Percentiles rank a stretch among this genome's conserved stretches.
These are phyloP conservation scores for Stachybotrys echinatus DNA, from an alignment of 2,329 filamentous ascomycete genomes.

Conservation along the genomic window DNA sequence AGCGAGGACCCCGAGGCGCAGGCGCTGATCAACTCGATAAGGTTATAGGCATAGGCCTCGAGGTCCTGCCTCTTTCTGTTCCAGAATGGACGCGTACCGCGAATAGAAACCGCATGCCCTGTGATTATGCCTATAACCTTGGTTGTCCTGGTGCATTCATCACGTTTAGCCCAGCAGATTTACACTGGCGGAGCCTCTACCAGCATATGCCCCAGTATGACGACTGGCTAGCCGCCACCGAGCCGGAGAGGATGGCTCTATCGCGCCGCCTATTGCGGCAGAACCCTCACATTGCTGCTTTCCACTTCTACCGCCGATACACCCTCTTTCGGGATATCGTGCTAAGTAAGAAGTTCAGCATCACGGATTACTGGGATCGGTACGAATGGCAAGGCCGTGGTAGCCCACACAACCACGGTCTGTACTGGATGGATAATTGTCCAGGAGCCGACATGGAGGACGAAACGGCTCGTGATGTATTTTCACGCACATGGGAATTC, in stretches of 20 bases:
- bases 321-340: conserved; percentile 2
- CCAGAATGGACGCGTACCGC: conserved; percentile 2
- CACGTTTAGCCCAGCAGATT: neutral
- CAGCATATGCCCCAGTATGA: conserved; percentile 4
- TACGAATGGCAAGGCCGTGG: conserved; percentile 7
- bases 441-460: conserved; percentile 1
- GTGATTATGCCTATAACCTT: conserved; percentile 4
- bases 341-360: conserved; percentile 4
- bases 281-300: conserved; percentile 6
- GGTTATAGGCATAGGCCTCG: too few species aligned
- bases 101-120: neutral
- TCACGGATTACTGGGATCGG: conserved; percentile 1
- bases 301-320: conserved; percentile 4
- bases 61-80: neutral
- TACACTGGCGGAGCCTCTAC: conserved; percentile 2
- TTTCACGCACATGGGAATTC: neutral
- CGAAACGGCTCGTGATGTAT: conserved; percentile 1
- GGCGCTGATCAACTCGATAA: conserved; percentile 4
- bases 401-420: conserved; percentile 4
- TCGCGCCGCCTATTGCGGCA: conserved; percentile 2
- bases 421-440: conserved; percentile 4
- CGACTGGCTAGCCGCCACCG: conserved; percentile 2
- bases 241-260: conserved; percentile 3
- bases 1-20: conserved; percentile 3
- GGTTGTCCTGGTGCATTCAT: conserved; percentile 2